Evolutionary conservation across 75 land plant species (phyloP).

Genomic region (Pinus albicaulis): DNA sequence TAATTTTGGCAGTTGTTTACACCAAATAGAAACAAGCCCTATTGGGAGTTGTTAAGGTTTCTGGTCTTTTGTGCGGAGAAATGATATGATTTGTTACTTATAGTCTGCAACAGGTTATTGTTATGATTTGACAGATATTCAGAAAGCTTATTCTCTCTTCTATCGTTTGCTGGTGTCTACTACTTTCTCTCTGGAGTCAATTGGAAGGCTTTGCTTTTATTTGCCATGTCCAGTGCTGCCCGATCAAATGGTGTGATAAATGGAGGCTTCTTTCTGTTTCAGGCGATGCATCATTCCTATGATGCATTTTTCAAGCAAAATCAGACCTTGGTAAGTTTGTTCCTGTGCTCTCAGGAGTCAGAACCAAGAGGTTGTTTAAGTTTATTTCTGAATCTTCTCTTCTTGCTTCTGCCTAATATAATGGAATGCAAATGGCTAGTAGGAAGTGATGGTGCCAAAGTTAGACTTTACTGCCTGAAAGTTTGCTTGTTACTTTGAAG

Average conservation of each 20-base stretch:
- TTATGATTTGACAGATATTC: conserved; percentile 66
- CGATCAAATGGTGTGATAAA: conserved; percentile 96
- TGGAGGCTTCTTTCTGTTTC: conserved; percentile 89
- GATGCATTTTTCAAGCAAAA: conserved; percentile 41
- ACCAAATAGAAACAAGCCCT: not conserved
- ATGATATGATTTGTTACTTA: conserved; percentile 5
- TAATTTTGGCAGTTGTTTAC: not conserved
- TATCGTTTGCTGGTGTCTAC: conserved; percentile 80
- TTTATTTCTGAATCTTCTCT: not conserved
- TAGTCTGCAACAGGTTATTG: conserved; percentile 16
- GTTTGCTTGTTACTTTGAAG: too few relatives aligned
- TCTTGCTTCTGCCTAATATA: not conserved
- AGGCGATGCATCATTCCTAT: conserved; percentile 60
- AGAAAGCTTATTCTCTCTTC: conserved; percentile 86
- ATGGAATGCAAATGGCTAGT: not conserved
- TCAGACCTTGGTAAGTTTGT: conserved; percentile 37
- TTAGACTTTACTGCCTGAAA: too few relatives aligned
- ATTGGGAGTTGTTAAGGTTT: not conserved
- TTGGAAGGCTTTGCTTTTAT: conserved; percentile 47
- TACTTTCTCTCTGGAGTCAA: conserved; percentile 55
- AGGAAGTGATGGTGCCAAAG: not conserved
- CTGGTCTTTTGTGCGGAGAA: conserved; percentile 6
- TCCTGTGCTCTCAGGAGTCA: not conserved
- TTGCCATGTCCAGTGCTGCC: conserved; percentile 80
- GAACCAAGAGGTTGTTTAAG: not conserved